Evolutionary conservation across 2,329 filamentous ascomycete species (phyloP), one percentile per base, ranked within the genome.

Genomic region (Gaeumannomyces tritici): DNA sequence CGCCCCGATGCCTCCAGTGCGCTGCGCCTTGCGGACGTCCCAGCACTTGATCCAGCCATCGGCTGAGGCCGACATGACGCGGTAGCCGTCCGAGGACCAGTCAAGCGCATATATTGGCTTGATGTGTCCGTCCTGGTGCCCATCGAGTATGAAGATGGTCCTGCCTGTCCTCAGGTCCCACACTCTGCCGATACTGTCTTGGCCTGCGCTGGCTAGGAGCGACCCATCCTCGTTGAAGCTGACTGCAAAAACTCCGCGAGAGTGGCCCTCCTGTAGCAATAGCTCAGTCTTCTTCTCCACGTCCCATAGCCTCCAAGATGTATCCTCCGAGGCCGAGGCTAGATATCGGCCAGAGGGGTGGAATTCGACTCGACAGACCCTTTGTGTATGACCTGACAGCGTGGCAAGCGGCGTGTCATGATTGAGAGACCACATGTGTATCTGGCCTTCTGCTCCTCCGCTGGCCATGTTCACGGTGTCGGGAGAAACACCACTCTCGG

Each of bases 1-100:
- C 8, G 95, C 93, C 59, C 93, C 95, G 58, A 99, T 89, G 24
- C 89, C 90, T 15, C 91, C 93, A 0, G 85, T 88, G 66, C 88
- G 87, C 68, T 89, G 85, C 59, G 98, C 93, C 69, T 95, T 93
- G 57, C 95, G 87, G 61, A 99, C 82, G 72, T 99, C 95, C 95
- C 95, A 99, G 76, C 93, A 97, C 75, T 97, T 98, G 70, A 96
- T 87, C 84, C 95, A 98, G 24, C 93, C 93, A 71, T 99, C 95
- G 2, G 88, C 91, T 18, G 92, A 96, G 1, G 92, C 93, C 0
- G 92, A 92, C n/a, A 98, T 79, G 11, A 98, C 85, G n/a, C 95
- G 86, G 73, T 96, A 88, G 7, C 93, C 92, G 71, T 99, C 95
- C 0, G 88, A 83, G 63, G 90, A 87, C 95, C 96, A 99, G 73